These are phyloP conservation scores for Parachaetomium inaequale DNA, from an alignment of 495 filamentous ascomycete species.

Conservation along the genomic window DNA sequence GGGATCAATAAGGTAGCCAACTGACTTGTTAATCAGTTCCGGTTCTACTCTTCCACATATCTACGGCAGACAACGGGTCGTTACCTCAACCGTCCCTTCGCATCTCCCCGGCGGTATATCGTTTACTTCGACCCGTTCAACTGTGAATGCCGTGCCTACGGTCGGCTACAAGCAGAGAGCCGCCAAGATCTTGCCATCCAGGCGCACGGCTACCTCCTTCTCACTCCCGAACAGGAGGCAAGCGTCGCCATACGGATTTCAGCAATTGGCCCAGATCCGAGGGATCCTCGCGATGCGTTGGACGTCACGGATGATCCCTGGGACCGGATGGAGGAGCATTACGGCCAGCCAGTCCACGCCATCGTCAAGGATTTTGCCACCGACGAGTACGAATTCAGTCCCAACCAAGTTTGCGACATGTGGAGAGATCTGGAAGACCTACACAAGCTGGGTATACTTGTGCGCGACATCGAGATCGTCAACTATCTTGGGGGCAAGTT, in stretches of 20 bases:
- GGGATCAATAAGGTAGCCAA: neutral
- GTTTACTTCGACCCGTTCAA: slow-evolving; percentile 17
- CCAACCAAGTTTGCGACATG: neutral
- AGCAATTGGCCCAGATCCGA: neutral
- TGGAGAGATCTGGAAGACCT: slow-evolving; percentile 15
- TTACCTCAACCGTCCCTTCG: neutral
- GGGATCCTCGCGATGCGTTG: too few relatives aligned
- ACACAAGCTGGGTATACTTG: slow-evolving; percentile 16
- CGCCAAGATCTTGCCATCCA: slow-evolving; percentile 17
- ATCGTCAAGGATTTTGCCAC: slow-evolving; percentile 20
- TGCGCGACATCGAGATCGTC: slow-evolving; percentile 6
- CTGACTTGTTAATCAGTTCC: neutral
- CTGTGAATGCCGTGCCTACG: slow-evolving; percentile 23
- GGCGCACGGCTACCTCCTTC: slow-evolving; percentile 18
- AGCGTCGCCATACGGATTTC: neutral
- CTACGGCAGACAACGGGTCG: neutral
- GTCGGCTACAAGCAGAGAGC: slow-evolving; percentile 16
- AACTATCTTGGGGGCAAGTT: slow-evolving; percentile 20
- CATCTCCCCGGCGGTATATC: neutral
- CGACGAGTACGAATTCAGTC: neutral
- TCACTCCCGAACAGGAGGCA: slow-evolving; percentile 16
- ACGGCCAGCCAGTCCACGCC: slow-evolving; percentile 2
- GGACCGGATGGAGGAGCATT: neutral
- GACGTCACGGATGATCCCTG: neutral
- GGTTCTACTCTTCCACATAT: neutral